These are phyloP conservation scores for Hypsizygus ulmarius DNA, from an alignment of 1,284 basidiomycete genomes.

Conservation along the genomic window DNA sequence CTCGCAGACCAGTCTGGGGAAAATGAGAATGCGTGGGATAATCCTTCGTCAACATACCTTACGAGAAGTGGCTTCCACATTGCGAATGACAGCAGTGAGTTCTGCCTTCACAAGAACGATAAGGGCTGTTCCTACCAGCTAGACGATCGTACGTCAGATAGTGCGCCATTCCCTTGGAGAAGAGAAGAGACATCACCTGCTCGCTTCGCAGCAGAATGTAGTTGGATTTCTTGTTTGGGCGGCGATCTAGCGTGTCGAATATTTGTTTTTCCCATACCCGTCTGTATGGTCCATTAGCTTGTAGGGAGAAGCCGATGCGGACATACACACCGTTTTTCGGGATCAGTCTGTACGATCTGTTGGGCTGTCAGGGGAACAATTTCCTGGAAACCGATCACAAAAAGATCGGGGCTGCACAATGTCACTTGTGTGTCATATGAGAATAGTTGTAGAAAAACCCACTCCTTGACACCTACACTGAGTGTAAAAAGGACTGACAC, in stretches of 20 bases:
- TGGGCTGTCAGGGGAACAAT: slow-evolving; percentile 96
- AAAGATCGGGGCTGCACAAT: slow-evolving; percentile 75
- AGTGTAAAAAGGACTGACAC: not conserved
- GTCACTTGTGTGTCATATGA: slow-evolving; percentile 1
- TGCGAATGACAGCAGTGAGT: slow-evolving; percentile 76
- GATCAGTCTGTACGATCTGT: slow-evolving; percentile 95
- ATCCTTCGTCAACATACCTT: slow-evolving; percentile 56
- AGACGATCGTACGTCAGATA: slow-evolving; percentile 9
- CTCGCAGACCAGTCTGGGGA: slow-evolving; percentile 85
- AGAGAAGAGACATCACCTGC: slow-evolving; percentile 53
- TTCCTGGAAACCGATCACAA: slow-evolving; percentile 95
- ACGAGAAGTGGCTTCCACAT: slow-evolving; percentile 88
- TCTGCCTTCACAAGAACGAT: slow-evolving; percentile 82
- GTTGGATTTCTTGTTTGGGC: slow-evolving; percentile 63
- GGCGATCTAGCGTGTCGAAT: slow-evolving; percentile 71
- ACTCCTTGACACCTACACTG: slow-evolving; percentile 57
- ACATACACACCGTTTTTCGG: slow-evolving; percentile 74
- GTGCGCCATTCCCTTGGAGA: not conserved
- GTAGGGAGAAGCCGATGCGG: not conserved
- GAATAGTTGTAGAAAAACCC: slow-evolving; percentile 21
- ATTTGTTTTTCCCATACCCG: slow-evolving; percentile 86
- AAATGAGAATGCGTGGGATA: slow-evolving; percentile 10
- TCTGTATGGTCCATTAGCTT: slow-evolving; percentile 38
- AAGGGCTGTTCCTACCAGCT: slow-evolving; percentile 94
- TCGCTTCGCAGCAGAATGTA: slow-evolving; percentile 92